Percentiles rank a stretch among this genome's conserved stretches.
These are phyloP conservation scores for Colletotrichum nymphaeae DNA, from an alignment of 2,329 filamentous ascomycete species.

Conservation along the genomic window DNA sequence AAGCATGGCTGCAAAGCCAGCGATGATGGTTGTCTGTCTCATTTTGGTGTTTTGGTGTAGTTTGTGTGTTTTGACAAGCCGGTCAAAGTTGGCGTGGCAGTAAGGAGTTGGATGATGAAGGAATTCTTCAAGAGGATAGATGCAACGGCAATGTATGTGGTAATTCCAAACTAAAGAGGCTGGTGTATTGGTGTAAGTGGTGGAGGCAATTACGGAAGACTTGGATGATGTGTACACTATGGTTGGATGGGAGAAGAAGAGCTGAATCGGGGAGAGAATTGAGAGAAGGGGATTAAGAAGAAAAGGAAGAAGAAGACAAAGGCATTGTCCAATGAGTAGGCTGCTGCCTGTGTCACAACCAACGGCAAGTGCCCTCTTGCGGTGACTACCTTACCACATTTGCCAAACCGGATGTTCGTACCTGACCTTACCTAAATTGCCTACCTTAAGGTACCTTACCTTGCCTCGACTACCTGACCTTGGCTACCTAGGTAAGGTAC, in stretches of 20 bases:
- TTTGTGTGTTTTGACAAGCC: not conserved
- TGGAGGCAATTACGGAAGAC: not conserved
- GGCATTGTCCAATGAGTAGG: conserved; percentile 7
- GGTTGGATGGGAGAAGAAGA: conserved; percentile 15
- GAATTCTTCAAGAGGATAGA: not conserved
- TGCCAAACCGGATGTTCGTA: not conserved
- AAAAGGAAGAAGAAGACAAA: not conserved
- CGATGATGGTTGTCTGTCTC: conserved; percentile 28
- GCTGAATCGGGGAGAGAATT: not conserved
- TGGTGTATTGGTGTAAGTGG: conserved; percentile 19
- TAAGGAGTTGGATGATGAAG: not conserved
- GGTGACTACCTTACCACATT: conserved; percentile 8
- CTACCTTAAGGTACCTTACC: not conserved
- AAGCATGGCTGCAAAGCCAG: conserved; percentile 26
- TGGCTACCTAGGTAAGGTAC: not conserved
- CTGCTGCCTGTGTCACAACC: not conserved
- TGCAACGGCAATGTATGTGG: not conserved
- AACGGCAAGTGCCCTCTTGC: not conserved
- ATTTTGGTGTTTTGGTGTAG: conserved; percentile 10
- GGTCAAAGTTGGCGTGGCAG: not conserved
- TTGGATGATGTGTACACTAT: not conserved
- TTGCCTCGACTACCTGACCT: not conserved
- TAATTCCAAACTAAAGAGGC: not conserved
- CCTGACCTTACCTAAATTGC: not conserved
- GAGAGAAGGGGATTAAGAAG: conserved; percentile 12